These are phyloP conservation scores for Sicyos edulis DNA, from an alignment of 306 rosid species.

Conservation along the genomic window DNA sequence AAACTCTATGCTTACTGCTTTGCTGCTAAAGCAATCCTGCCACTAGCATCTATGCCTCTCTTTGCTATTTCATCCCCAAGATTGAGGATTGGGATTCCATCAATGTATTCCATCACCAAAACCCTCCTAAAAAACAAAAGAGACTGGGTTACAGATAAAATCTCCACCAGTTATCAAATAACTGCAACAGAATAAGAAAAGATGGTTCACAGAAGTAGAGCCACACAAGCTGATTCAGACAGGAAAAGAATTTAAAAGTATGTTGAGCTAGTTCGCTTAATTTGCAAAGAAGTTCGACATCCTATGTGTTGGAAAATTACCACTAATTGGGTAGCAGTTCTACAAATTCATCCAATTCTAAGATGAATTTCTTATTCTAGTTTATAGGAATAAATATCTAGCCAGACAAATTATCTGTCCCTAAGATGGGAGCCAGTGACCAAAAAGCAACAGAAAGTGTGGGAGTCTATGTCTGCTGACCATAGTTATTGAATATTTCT, in stretches of 20 bases:
- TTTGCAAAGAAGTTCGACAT: background rate
- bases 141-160: conserved; percentile 21
- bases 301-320: background rate
- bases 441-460: background rate
- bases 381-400: background rate
- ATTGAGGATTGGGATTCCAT: conserved; percentile 81
- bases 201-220: too few species aligned
- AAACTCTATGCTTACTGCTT: conserved; percentile 57
- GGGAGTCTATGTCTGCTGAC: background rate
- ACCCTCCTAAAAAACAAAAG: conserved; percentile 56
- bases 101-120: conserved; percentile 84
- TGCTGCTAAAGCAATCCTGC: conserved; percentile 70
- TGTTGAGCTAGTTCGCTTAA: background rate
- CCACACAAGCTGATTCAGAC: too few species aligned
- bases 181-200: conserved; percentile 18
- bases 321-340: background rate
- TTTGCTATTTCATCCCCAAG: conserved; percentile 91
- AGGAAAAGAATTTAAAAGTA: background rate
- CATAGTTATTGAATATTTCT: background rate
- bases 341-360: background rate
- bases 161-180: conserved; percentile 19
- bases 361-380: background rate
- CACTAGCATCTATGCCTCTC: conserved; percentile 72
- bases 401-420: background rate
- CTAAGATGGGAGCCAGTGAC: background rate